phyloP scores from a whole-genome alignment of 2,329 filamentous ascomycete genomes.

The Colletotrichum magnum region DNA sequence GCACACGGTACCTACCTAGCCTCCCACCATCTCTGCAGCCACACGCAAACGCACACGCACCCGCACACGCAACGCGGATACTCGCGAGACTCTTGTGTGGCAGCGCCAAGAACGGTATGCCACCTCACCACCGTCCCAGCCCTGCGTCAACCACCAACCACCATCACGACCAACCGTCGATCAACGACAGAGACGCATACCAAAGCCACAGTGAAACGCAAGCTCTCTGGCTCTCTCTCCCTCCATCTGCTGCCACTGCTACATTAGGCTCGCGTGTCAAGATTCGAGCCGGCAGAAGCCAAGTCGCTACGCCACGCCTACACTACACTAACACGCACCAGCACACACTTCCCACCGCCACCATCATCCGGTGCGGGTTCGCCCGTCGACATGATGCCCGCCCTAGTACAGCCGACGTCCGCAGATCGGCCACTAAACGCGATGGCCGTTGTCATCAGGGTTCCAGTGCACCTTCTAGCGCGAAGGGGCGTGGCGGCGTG shows the following conservation, averaged over 20 bases:
- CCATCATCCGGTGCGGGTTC: slow-evolving; percentile 22
- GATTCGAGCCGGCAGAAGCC: background rate
- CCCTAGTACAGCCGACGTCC: slow-evolving; percentile 29
- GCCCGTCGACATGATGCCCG: slow-evolving; percentile 34
- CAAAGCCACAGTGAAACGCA: slow-evolving; percentile 28
- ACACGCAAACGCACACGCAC: background rate
- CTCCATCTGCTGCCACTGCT: no score
- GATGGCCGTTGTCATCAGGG: slow-evolving; percentile 15
- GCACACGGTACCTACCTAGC: no score
- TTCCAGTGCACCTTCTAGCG: slow-evolving; percentile 3
- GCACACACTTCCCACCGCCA: slow-evolving; percentile 5
- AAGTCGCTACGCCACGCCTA: slow-evolving; percentile 19
- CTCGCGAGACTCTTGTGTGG: slow-evolving; percentile 10
- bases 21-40: slow-evolving; percentile 8
- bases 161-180: no score
- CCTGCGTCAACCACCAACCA: slow-evolving; percentile 4
- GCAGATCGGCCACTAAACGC: slow-evolving; percentile 38
- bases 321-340: slow-evolving; percentile 2
- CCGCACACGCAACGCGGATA: slow-evolving; percentile 14
- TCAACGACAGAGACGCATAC: background rate
- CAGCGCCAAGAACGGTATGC: slow-evolving; percentile 14
- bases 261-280: no score
- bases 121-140: background rate
- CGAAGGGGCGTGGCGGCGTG: background rate
- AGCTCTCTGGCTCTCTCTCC: slow-evolving; percentile 4